phyloP scores from a whole-genome alignment of 164 flowering plant species.

The Chloranthus sessilifolius region DNA sequence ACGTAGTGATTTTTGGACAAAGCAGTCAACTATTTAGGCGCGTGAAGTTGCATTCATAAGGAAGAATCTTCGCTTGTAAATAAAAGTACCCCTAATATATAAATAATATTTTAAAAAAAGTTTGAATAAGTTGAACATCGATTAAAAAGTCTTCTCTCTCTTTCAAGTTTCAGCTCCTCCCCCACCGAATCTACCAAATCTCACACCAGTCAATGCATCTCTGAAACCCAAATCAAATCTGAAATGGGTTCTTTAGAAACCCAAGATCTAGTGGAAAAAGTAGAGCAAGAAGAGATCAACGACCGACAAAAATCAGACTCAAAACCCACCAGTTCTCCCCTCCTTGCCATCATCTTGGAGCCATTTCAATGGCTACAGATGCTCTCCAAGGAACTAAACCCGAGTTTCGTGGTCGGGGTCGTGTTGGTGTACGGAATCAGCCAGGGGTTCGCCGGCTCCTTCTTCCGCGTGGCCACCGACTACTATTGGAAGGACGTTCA shows the following conservation, averaged over 20 bases:
- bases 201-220: too few relatives aligned
- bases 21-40: too few relatives aligned
- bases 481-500: constrained; percentile 88
- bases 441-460: constrained; percentile 61
- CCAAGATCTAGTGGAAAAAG: constrained; percentile 8
- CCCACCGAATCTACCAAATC: too few relatives aligned
- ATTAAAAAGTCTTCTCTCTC: too few relatives aligned
- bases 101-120: too few relatives aligned
- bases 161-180: too few relatives aligned
- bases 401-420: constrained; percentile 50
- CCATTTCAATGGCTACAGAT: constrained; percentile 56
- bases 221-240: neutral
- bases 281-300: neutral
- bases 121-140: too few relatives aligned
- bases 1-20: too few relatives aligned
- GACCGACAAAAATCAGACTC: neutral
- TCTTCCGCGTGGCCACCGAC: constrained; percentile 51
- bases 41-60: too few relatives aligned
- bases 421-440: constrained; percentile 64
- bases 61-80: too few relatives aligned
- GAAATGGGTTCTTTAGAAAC: constrained; percentile 11
- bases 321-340: neutral
- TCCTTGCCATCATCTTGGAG: constrained; percentile 18
- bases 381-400: constrained; percentile 43
- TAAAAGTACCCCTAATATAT: too few relatives aligned